Conservation (phyloP, 805 yeast species). For the Cephaloascus albidus region DNA sequence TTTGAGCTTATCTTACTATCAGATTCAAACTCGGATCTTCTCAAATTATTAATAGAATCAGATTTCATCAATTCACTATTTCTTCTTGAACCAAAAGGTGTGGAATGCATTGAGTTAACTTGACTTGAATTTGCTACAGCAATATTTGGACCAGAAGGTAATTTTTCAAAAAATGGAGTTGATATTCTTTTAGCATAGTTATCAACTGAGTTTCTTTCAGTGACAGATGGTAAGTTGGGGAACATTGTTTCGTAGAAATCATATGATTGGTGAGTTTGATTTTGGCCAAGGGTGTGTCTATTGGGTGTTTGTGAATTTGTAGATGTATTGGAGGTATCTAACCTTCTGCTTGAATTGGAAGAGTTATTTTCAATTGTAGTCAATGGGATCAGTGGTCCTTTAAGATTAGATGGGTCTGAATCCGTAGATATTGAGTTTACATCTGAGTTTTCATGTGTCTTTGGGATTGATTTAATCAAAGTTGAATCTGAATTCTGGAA, state of each 20-base stretch:
- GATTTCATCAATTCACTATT: not conserved
- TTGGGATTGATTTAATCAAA: not conserved
- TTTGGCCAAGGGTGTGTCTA: not conserved
- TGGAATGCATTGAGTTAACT: not conserved
- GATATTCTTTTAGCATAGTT: not conserved
- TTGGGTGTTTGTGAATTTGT: not conserved
- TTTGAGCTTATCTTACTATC: no score
- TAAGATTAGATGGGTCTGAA: not conserved
- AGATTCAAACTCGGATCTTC: no score
- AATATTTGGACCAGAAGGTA: not conserved
- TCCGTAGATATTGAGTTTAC: not conserved
- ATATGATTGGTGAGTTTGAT: conserved; percentile 16
- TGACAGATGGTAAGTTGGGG: conserved; percentile 20
- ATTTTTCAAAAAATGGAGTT: not conserved
- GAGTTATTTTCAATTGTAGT: not conserved
- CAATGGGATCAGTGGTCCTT: not conserved
- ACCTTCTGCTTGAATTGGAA: not conserved
- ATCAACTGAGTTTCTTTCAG: not conserved
- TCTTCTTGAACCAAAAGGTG: not conserved
- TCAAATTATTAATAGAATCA: no score
- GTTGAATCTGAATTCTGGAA: not conserved
- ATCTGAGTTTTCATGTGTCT: no score
- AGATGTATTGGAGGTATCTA: not conserved
- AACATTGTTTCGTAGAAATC: conserved; percentile 33
- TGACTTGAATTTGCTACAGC: not conserved